Conservation (phyloP, 2,329 filamentous ascomycete species). For the Epichloe brachyelytri region DNA sequence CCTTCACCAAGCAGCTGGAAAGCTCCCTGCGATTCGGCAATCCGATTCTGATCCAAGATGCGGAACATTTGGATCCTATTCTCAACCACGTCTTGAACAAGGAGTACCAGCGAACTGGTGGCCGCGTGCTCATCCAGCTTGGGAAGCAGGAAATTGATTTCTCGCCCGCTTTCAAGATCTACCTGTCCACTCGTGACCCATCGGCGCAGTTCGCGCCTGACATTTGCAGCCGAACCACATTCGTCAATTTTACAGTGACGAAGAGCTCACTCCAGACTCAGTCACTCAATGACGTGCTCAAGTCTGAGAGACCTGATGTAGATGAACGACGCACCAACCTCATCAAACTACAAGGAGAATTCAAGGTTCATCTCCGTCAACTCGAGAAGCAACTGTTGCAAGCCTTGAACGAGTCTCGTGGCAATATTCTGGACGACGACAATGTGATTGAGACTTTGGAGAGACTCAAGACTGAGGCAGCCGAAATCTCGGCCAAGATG, state of each 20-base stretch:
- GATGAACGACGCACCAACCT: slow-evolving; percentile 93
- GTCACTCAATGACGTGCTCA: slow-evolving; percentile 92
- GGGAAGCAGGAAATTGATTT: slow-evolving; percentile 99
- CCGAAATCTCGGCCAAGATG: slow-evolving; percentile 93
- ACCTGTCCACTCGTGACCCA: slow-evolving; percentile 88
- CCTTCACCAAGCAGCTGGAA: slow-evolving; percentile 95
- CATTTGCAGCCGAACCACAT: slow-evolving; percentile 94
- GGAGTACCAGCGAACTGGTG: slow-evolving; percentile 96
- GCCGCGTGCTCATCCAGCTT: slow-evolving; percentile 93
- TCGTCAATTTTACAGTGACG: slow-evolving; percentile 98
- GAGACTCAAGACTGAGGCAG: slow-evolving; percentile 94
- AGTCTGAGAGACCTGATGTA: slow-evolving; percentile 92
- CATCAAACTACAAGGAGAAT: slow-evolving; percentile 97
- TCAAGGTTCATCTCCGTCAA: slow-evolving; percentile 93
- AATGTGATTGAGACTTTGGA: slow-evolving; percentile 96
- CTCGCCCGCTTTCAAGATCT: slow-evolving; percentile 90
- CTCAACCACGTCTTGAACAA: slow-evolving; percentile 98
- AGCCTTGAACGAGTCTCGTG: slow-evolving; percentile 90
- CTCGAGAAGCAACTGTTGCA: slow-evolving; percentile 89
- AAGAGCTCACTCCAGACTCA: slow-evolving; percentile 98
- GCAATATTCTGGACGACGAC: slow-evolving; percentile 96
- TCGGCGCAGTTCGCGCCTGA: slow-evolving; percentile 93
- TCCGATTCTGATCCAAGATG: slow-evolving; percentile 95
- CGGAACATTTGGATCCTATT: slow-evolving; percentile 91
- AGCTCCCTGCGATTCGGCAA: slow-evolving; percentile 96